Conservation (phyloP, 2,329 filamentous ascomycete species). For the Pseudogymnoascus sp. region DNA sequence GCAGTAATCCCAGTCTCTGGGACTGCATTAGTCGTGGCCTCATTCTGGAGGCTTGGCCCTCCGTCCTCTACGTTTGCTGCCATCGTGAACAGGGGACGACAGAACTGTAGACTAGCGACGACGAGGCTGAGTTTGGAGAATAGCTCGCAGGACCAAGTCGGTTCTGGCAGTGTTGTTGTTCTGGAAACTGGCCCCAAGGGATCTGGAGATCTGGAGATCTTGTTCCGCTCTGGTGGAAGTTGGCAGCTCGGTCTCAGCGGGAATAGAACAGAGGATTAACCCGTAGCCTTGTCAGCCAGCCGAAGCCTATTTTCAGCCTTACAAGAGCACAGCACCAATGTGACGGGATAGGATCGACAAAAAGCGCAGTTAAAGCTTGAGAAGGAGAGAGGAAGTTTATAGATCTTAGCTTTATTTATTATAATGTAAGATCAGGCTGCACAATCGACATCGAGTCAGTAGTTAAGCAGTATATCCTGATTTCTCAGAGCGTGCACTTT, state of each 20-base stretch:
- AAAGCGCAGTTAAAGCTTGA: background rate
- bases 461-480: background rate
- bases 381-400: background rate
- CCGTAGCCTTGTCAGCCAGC: background rate
- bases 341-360: background rate
- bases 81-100: background rate
- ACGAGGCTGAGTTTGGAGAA: background rate
- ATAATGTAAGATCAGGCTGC: background rate
- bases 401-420: background rate
- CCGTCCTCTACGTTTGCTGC: conserved; percentile 6
- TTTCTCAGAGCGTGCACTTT: too few species aligned
- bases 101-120: background rate
- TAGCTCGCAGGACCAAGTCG: background rate
- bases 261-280: background rate
- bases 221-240: background rate
- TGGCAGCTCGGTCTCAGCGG: background rate
- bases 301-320: conserved; percentile 6
- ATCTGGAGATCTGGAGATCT: background rate
- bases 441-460: background rate
- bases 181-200: background rate
- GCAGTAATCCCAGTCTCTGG: conserved; percentile 27
- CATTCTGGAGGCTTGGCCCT: conserved; percentile 12
- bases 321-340: background rate
- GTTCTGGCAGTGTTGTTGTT: background rate
- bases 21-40: background rate